Evolutionary conservation across 2,329 filamentous ascomycete species (phyloP).

Genomic region (Mollisia scopiformis): DNA sequence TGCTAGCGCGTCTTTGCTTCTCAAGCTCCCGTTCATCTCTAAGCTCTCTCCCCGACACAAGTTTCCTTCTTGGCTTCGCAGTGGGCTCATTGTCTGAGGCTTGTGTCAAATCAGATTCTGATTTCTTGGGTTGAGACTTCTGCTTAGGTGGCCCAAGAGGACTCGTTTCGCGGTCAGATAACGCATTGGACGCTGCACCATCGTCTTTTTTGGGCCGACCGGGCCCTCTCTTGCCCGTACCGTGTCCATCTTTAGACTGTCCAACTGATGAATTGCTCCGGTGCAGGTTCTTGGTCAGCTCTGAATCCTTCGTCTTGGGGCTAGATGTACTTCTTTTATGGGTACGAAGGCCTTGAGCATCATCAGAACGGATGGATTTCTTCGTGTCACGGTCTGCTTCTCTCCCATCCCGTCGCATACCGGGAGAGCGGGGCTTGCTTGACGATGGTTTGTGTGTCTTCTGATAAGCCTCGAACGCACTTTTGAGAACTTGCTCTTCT

Average conservation of each 20-base stretch:
- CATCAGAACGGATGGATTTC: slow-evolving; percentile 23
- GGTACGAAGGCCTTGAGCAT: slow-evolving; percentile 26
- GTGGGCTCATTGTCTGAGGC: slow-evolving; percentile 51
- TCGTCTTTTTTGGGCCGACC: slow-evolving; percentile 58
- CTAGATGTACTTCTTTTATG: slow-evolving; percentile 32
- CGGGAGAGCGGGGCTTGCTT: slow-evolving; percentile 54
- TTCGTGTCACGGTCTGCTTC: slow-evolving; percentile 34
- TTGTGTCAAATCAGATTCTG: slow-evolving; percentile 56
- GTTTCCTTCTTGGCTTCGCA: slow-evolving; percentile 62
- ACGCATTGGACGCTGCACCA: slow-evolving; percentile 10
- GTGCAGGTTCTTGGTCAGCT: slow-evolving; percentile 22
- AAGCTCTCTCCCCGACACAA: slow-evolving; percentile 65
- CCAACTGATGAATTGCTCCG: slow-evolving; percentile 22
- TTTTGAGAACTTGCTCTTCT: slow-evolving; percentile 80
- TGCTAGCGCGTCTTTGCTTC: slow-evolving; percentile 55
- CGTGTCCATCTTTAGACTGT: slow-evolving; percentile 27
- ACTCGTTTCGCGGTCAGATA: slow-evolving; percentile 33
- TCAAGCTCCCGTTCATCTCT: slow-evolving; percentile 59
- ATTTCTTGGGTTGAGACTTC: slow-evolving; percentile 51
- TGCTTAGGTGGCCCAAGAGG: slow-evolving; percentile 46
- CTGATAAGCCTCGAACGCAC: slow-evolving; percentile 69
- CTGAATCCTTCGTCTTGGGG: slow-evolving; percentile 27
- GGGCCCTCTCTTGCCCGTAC: slow-evolving; percentile 44
- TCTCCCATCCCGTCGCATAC: slow-evolving; percentile 42
- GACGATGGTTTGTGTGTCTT: slow-evolving; percentile 50